Conservation (phyloP, 1,284 basidiomycete species). For the Polyporus tsugae region DNA sequence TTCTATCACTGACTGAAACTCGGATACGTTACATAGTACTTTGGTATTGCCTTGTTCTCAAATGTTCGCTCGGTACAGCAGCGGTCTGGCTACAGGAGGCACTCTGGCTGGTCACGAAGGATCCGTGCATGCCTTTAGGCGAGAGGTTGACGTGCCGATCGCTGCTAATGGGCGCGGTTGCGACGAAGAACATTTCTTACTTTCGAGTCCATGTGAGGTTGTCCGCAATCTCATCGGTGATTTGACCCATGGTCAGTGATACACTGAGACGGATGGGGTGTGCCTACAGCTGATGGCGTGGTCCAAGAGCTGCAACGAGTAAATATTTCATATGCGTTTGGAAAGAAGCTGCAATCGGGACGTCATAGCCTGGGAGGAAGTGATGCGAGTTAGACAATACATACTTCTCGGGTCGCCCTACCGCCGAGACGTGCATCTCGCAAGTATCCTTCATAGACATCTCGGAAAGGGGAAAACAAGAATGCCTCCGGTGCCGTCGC, state of each 20-base stretch:
- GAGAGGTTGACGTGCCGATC: constrained; percentile 65
- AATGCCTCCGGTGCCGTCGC: not conserved
- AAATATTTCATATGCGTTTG: not conserved
- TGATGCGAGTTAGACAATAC: not conserved
- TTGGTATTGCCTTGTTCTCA: not conserved
- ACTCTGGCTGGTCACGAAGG: constrained; percentile 44
- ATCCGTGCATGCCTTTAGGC: constrained; percentile 58
- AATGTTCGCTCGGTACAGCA: not conserved
- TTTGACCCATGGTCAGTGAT: constrained; percentile 50
- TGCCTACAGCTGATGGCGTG: not conserved
- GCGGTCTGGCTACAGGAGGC: too few relatives aligned
- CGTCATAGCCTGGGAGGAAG: not conserved
- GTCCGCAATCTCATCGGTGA: constrained; percentile 56
- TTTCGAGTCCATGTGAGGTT: constrained; percentile 56
- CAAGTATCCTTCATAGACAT: too few relatives aligned
- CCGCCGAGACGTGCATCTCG: too few relatives aligned
- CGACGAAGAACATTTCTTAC: constrained; percentile 65
- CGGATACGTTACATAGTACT: too few relatives aligned
- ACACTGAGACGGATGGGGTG: not conserved
- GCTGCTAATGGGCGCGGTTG: constrained; percentile 58
- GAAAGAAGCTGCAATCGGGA: not conserved
- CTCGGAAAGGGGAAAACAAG: too few relatives aligned
- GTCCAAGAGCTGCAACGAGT: not conserved
- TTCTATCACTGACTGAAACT: not conserved
- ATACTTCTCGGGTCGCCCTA: too few relatives aligned